Evolutionary conservation across 2,329 filamentous ascomycete genomes (phyloP).

Genomic region (Stromatinia cepivora): DNA sequence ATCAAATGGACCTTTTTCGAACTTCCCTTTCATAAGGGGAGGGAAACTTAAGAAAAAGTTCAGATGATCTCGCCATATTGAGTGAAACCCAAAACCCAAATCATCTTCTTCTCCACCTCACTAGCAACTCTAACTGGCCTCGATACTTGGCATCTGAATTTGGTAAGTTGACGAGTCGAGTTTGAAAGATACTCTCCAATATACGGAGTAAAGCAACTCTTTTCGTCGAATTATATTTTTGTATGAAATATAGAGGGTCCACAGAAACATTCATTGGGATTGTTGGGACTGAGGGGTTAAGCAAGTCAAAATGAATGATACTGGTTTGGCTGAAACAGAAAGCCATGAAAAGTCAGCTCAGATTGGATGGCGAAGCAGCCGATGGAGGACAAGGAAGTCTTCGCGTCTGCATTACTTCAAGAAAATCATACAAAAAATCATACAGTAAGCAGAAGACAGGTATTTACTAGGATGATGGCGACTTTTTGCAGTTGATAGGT

Average conservation of each 20-base stretch:
- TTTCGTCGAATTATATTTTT: neutral
- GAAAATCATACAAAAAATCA: neutral
- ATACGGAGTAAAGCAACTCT: neutral
- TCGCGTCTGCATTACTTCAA: neutral
- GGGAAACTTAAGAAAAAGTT: neutral
- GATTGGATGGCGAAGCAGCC: conserved; percentile 22
- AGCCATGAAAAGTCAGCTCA: conserved; percentile 13
- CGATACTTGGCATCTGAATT: neutral
- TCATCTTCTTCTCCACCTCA: neutral
- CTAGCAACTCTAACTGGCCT: neutral
- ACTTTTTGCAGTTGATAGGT: conserved; percentile 17
- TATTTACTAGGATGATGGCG: conserved; percentile 17
- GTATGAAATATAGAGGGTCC: neutral
- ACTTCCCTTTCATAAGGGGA: neutral
- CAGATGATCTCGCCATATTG: conserved; percentile 4
- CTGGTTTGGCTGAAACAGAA: conserved; percentile 19
- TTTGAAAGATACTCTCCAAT: neutral
- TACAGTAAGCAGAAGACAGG: neutral
- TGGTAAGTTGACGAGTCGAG: neutral
- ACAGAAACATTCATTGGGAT: neutral
- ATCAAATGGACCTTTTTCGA: neutral
- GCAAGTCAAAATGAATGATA: conserved; percentile 9
- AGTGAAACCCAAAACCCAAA: neutral
- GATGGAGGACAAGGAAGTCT: conserved; percentile 14
- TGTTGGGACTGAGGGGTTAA: conserved; percentile 7